A percentile compares a stretch with the other conserved stretches of the same genome.
Conservation (phyloP, 257 asterid genomes). For the Sherardia arvensis region DNA sequence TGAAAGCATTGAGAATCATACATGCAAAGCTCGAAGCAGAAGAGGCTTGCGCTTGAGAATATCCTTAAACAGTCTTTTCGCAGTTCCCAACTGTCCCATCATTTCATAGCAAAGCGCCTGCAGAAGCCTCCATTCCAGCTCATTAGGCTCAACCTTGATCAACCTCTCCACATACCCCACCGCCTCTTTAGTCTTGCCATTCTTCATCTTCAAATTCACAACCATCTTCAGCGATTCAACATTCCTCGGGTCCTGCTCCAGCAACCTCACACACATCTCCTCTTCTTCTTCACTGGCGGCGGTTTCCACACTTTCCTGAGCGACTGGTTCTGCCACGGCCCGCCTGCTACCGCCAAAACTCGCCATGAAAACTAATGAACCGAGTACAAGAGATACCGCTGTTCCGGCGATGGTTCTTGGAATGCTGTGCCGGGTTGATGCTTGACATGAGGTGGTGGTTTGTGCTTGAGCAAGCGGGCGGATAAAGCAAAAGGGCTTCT, state of each 20-base stretch:
- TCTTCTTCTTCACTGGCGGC: conserved; percentile 20
- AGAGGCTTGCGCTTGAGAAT: conserved; percentile 74
- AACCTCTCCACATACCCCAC: conserved; percentile 61
- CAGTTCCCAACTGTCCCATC: conserved; percentile 69
- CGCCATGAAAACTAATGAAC: conserved; percentile 51
- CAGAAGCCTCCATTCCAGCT: conserved; percentile 90
- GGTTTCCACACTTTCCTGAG: conserved; percentile 36
- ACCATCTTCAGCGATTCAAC: conserved; percentile 55
- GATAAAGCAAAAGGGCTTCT: conserved; percentile 14
- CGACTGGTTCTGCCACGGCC: conserved; percentile 36
- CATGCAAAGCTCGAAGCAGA: conserved; percentile 87
- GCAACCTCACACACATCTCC: conserved; percentile 44
- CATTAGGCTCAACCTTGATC: conserved; percentile 61
- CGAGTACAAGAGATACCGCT: conserved; percentile 43
- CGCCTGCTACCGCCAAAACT: conserved; percentile 30
- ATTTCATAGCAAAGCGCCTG: conserved; percentile 86
- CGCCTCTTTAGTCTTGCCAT: conserved; percentile 59
- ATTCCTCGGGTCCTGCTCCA: conserved; percentile 46
- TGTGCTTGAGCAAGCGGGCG: conserved; percentile 17
- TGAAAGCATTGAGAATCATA: conserved; percentile 22
- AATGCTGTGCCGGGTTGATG: conserved; percentile 23
- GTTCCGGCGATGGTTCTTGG: conserved; percentile 28
- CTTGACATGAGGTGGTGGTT: conserved; percentile 16
- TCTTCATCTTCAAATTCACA: conserved; percentile 72
- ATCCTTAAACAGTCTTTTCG: conserved; percentile 62